phyloP scores from a whole-genome alignment of 2,329 filamentous ascomycete genomes.

The Cladosporium sp. region DNA sequence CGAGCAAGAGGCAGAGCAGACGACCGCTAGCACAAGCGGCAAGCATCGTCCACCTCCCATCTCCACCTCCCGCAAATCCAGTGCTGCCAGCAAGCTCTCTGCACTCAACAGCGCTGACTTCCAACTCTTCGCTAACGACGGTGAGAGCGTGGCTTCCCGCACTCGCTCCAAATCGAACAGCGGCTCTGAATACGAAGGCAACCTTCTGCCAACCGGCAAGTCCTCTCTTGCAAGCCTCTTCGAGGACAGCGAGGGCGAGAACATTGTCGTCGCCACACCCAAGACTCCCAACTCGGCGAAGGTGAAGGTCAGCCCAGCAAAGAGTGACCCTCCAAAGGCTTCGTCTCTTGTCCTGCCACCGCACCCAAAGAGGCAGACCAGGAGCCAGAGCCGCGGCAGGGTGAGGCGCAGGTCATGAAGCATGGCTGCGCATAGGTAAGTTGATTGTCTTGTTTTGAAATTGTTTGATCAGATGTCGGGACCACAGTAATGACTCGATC shows the following conservation, averaged over 20 bases:
- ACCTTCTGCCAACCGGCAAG: neutral
- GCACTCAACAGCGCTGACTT: slow-evolving; percentile 1
- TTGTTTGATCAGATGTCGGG: too few relatives aligned
- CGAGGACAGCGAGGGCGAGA: neutral
- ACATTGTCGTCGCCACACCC: neutral
- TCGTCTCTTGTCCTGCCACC: neutral
- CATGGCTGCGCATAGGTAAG: neutral
- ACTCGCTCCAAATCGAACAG: slow-evolving; percentile 4
- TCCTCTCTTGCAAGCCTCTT: neutral
- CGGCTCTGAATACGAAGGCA: neutral
- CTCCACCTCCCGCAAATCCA: slow-evolving; percentile 7
- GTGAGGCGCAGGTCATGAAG: neutral
- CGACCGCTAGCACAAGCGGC: neutral
- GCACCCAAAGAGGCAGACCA: neutral
- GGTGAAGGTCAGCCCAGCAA: neutral
- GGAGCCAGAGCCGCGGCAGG: slow-evolving; percentile 2
- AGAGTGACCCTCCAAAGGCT: too few relatives aligned
- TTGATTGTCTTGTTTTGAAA: neutral
- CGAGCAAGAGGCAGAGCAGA: neutral
- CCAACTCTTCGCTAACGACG: neutral
- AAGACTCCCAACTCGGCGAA: neutral
- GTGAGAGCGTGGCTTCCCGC: neutral
- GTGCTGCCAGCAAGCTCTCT: neutral
- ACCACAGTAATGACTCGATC: neutral
- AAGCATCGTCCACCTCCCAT: slow-evolving; percentile 1